Percentiles rank a stretch among this genome's conserved stretches.
Conservation (phyloP, 2,329 filamentous ascomycete genomes). For the Gnomoniopsis sp. region DNA sequence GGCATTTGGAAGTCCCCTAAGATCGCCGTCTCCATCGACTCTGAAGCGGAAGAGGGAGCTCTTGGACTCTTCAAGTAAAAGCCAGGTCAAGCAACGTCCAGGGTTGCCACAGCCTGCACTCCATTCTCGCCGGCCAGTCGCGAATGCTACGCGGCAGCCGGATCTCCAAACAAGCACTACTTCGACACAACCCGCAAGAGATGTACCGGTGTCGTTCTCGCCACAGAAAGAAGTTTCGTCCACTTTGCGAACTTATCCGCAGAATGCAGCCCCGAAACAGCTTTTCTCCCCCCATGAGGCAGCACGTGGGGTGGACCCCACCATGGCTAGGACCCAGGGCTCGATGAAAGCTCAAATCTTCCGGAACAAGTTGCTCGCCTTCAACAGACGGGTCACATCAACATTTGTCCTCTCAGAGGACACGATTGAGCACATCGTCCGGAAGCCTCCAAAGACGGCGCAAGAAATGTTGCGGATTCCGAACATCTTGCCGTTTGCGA, state of each 20-base stretch:
- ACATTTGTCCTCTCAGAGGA: not conserved
- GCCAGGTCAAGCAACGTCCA: no score
- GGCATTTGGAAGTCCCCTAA: conserved; percentile 2
- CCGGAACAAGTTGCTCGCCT: conserved; percentile 9
- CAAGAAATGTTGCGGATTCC: conserved; percentile 4
- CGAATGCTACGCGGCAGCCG: not conserved
- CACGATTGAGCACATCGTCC: conserved; percentile 3
- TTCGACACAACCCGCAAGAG: not conserved
- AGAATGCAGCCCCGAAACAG: not conserved
- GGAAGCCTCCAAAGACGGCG: not conserved
- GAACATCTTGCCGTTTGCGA: conserved; percentile 5
- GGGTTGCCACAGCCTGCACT: not conserved
- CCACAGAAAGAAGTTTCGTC: not conserved
- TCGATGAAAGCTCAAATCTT: not conserved
- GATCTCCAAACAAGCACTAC: not conserved
- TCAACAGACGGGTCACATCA: conserved; percentile 10
- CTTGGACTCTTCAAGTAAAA: not conserved
- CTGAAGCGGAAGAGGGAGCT: conserved; percentile 13
- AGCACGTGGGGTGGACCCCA: no score
- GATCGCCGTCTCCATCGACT: conserved; percentile 1
- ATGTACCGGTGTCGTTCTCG: not conserved
- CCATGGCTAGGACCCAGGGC: not conserved
- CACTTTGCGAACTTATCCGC: no score
- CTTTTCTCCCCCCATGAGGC: not conserved
- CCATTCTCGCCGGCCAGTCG: not conserved